These are phyloP conservation scores for Aspergillus eucalypticola DNA, from an alignment of 2,329 filamentous ascomycete genomes.

Conservation along the genomic window DNA sequence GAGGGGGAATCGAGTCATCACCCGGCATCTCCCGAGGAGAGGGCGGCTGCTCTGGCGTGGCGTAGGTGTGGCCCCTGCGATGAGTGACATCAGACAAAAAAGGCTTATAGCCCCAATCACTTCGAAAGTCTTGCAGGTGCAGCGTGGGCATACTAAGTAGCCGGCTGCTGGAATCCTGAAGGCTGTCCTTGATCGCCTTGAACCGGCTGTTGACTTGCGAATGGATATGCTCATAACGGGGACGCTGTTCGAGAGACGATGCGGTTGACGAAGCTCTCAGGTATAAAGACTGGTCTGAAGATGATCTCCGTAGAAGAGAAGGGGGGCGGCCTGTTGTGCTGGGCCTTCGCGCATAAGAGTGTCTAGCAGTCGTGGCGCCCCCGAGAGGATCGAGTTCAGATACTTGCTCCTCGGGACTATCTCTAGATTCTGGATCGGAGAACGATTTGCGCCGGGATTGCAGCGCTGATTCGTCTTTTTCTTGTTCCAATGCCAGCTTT, in stretches of 20 bases:
- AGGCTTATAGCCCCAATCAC: constrained; percentile 37
- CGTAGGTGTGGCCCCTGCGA: constrained; percentile 17
- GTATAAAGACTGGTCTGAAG: constrained; percentile 74
- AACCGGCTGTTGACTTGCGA: constrained; percentile 85
- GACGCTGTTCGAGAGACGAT: constrained; percentile 82
- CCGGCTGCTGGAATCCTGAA: constrained; percentile 77
- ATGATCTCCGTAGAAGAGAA: constrained; percentile 57
- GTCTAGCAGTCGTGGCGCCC: constrained; percentile 30
- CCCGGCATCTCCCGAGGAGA: constrained; percentile 7
- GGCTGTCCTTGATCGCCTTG: constrained; percentile 86
- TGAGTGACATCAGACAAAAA: constrained; percentile 33
- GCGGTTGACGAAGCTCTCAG: constrained; percentile 73
- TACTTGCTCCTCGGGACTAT: constrained; percentile 33
- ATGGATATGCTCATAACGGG: constrained; percentile 74
- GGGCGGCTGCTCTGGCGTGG: constrained; percentile 8
- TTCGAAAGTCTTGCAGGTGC: constrained; percentile 41
- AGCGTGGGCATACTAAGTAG: constrained; percentile 53
- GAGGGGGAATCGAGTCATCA: constrained; percentile 6
- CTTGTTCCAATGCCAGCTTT: constrained; percentile 22
- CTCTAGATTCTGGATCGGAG: constrained; percentile 23
- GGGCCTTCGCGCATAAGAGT: constrained; percentile 35
- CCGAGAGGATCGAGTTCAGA: constrained; percentile 34
- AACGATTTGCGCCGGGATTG: constrained; percentile 12
- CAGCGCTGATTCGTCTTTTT: constrained; percentile 7
- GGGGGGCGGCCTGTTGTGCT: constrained; percentile 27